A percentile compares a stretch with the other conserved stretches of the same genome.
Evolutionary conservation across 176 grass and related monocot species (phyloP).

Genomic region (Cymbopogon citratus): DNA sequence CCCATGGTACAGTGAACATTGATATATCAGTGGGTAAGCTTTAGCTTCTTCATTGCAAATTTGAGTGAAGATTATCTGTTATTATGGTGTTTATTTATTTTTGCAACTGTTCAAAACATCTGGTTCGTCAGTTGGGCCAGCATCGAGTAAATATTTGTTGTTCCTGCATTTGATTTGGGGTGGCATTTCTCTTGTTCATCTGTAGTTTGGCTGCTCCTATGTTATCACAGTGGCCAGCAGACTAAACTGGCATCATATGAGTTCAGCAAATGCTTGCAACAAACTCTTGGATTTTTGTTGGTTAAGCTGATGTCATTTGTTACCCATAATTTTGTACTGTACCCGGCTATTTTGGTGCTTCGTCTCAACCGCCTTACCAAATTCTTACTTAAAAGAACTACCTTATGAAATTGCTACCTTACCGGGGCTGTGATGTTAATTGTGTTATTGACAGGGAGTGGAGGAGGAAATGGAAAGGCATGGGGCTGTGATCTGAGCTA

Average conservation of each 20-base stretch:
- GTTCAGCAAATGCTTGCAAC: conserved; percentile 6
- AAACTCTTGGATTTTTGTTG: neutral
- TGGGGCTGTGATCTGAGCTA: conserved; percentile 99
- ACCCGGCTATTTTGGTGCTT: neutral
- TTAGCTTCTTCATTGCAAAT: conserved; percentile 7
- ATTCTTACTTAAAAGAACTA: neutral
- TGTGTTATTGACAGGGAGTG: conserved; percentile 36
- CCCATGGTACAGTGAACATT: conserved; percentile 79
- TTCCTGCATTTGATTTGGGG: neutral
- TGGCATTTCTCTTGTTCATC: conserved; percentile 3
- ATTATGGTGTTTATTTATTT: conserved; percentile 10
- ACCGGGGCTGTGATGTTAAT: neutral
- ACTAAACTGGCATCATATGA: conserved; percentile 2
- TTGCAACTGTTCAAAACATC: conserved; percentile 4
- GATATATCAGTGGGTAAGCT: conserved; percentile 79
- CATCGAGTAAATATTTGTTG: conserved; percentile 1
- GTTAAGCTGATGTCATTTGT: neutral
- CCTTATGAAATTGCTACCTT: neutral
- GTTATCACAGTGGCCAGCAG: neutral
- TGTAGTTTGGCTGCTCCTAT: neutral
- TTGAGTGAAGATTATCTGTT: neutral
- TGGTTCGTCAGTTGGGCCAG: neutral
- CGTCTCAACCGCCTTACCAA: neutral
- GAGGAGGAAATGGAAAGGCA: conserved; percentile 62
- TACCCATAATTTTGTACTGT: conserved; percentile 2